Evolutionary conservation across 441 rosid genomes (phyloP).

Genomic region (Gossypium davidsonii): DNA sequence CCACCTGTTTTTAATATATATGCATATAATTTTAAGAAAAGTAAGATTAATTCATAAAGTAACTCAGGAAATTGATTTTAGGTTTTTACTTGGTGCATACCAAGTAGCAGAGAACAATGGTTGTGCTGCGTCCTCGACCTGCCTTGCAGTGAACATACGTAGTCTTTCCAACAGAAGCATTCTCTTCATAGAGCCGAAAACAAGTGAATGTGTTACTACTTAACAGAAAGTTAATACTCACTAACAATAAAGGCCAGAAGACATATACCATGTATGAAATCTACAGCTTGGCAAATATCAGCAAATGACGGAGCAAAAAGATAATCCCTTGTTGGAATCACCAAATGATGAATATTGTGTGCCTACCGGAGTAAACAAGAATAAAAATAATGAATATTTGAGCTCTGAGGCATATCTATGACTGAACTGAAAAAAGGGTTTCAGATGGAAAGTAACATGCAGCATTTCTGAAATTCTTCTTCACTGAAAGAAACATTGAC

Average conservation of each 20-base stretch:
- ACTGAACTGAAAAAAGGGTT: neutral
- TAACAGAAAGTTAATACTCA: neutral
- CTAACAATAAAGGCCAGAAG: neutral
- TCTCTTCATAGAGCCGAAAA: constrained; percentile 27
- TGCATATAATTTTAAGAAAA: neutral
- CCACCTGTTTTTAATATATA: constrained; percentile 21
- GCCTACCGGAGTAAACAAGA: constrained; percentile 19
- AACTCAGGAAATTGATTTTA: neutral
- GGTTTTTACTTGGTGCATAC: constrained; percentile 16
- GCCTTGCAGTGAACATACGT: constrained; percentile 55
- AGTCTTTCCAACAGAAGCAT: constrained; percentile 33
- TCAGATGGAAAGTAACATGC: neutral
- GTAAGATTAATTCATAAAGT: neutral
- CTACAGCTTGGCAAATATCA: constrained; percentile 41
- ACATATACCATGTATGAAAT: constrained; percentile 32
- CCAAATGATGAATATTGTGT: constrained; percentile 37
- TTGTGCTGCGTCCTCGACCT: constrained; percentile 48
- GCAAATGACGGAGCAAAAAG: constrained; percentile 39
- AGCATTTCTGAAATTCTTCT: neutral
- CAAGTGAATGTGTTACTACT: neutral
- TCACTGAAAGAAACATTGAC: neutral
- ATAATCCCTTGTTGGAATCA: constrained; percentile 47
- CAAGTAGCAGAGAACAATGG: constrained; percentile 48
- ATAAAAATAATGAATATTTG: constrained; percentile 3
- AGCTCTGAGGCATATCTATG: neutral